Evolutionary conservation across 75 land plant genomes (phyloP).

Genomic region (Pinus albicaulis): DNA sequence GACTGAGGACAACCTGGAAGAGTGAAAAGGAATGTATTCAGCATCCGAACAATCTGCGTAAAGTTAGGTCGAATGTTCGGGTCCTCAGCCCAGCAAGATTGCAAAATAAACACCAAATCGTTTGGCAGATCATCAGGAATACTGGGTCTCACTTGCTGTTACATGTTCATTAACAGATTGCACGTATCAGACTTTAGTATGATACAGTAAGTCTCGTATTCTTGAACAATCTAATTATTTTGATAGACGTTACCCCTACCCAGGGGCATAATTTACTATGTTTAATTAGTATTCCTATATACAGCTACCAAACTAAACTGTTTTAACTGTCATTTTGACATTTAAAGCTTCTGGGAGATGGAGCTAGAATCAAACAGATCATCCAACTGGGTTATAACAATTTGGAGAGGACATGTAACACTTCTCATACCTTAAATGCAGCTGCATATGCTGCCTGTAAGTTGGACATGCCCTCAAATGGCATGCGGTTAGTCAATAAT

Average conservation of each 20-base stretch:
- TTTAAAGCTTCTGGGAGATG: neutral
- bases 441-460: constrained; percentile 53
- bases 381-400: neutral
- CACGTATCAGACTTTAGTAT: neutral
- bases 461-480: constrained; percentile 45
- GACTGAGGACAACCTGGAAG: constrained; percentile 10
- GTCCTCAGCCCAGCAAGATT: constrained; percentile 73
- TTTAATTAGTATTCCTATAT: neutral
- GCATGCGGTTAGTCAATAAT: constrained; percentile 43
- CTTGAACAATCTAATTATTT: neutral
- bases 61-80: constrained; percentile 60
- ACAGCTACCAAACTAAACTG: neutral
- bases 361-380: neutral
- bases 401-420: neutral
- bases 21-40: constrained; percentile 29
- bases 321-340: neutral
- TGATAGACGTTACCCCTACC: neutral
- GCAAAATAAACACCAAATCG: constrained; percentile 51
- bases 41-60: constrained; percentile 38
- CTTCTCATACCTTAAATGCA: constrained; percentile 16
- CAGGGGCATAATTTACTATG: neutral
- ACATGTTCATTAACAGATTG: neutral
- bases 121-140: constrained; percentile 36
- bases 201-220: neutral
- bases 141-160: constrained; percentile 50